A percentile compares a stretch with the other conserved stretches of the same genome.
Evolutionary conservation across 345 rosid species (phyloP).

Genomic region (Abelmoschus esculentus): DNA sequence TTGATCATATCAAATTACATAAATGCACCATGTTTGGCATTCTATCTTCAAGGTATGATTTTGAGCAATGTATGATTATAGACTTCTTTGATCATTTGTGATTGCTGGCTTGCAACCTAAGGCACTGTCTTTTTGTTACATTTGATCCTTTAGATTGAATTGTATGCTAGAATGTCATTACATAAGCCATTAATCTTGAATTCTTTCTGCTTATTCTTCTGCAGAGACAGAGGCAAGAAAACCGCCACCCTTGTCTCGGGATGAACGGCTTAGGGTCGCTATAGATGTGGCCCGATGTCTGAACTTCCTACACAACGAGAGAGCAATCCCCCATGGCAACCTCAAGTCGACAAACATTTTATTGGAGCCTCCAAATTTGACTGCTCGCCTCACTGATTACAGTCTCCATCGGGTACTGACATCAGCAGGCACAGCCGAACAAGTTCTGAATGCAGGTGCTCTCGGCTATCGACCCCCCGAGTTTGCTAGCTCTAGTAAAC

Average conservation of each 20-base stretch:
- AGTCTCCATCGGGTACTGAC: conserved; percentile 80
- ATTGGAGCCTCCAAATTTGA: conserved; percentile 41
- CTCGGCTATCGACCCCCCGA: conserved; percentile 89
- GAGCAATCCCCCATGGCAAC: conserved; percentile 90
- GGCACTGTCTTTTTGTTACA: neutral
- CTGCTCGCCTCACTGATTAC: conserved; percentile 63
- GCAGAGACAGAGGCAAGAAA: conserved; percentile 47
- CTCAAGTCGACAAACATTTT: conserved; percentile 80
- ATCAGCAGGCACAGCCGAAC: conserved; percentile 76
- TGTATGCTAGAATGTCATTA: too few relatives aligned
- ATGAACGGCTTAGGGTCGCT: conserved; percentile 49
- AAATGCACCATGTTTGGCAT: conserved; percentile 55
- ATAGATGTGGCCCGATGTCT: conserved; percentile 62
- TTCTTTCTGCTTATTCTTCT: conserved; percentile 11
- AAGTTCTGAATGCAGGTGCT: conserved; percentile 79
- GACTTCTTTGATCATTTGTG: too few relatives aligned
- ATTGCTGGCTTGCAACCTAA: too few relatives aligned
- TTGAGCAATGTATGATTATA: too few relatives aligned
- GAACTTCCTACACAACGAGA: conserved; percentile 69
- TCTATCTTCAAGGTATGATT: conserved; percentile 68
- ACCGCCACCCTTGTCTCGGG: conserved; percentile 47
- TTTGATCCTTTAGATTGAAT: too few relatives aligned
- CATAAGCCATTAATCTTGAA: neutral
- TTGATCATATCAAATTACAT: conserved; percentile 61
- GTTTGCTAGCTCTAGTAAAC: conserved; percentile 73